Evolutionary conservation across 2,329 filamentous ascomycete species (phyloP).

Genomic region (Hypoxylon sp.): DNA sequence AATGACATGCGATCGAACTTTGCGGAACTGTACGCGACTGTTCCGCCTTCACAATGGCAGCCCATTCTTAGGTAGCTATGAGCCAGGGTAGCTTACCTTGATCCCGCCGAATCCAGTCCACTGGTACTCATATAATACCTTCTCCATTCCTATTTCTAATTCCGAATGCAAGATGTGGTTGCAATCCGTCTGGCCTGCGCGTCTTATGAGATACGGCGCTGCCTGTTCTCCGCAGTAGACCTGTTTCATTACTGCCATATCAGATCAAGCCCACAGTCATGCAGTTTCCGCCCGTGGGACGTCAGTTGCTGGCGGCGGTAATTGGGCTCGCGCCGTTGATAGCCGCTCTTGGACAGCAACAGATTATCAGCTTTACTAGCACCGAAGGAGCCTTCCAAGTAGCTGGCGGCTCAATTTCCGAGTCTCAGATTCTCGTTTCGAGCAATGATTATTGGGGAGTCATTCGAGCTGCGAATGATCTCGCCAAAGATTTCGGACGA

Average conservation of each 20-base stretch:
- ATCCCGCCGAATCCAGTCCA: slow-evolving; percentile 9
- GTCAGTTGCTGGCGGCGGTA: slow-evolving; percentile 25
- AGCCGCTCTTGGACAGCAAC: slow-evolving; percentile 51
- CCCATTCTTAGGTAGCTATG: neutral
- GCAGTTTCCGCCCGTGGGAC: slow-evolving; percentile 11
- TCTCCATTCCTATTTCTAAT: neutral
- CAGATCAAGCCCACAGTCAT: slow-evolving; percentile 9
- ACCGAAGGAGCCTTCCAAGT: slow-evolving; percentile 47
- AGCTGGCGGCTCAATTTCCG: slow-evolving; percentile 48
- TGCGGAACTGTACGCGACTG: slow-evolving; percentile 23
- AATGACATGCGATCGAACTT: slow-evolving; percentile 20
- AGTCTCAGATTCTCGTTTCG: slow-evolving; percentile 66
- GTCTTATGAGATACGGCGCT: neutral
- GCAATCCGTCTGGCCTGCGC: neutral
- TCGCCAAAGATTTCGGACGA: slow-evolving; percentile 78
- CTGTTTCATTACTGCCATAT: neutral
- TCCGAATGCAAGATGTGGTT: slow-evolving; percentile 1
- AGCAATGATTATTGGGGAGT: slow-evolving; percentile 77
- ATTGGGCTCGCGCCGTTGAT: slow-evolving; percentile 29
- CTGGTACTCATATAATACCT: slow-evolving; percentile 28
- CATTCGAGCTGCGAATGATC: slow-evolving; percentile 75
- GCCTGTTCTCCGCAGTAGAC: neutral
- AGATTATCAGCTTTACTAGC: slow-evolving; percentile 50
- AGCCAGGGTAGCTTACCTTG: slow-evolving; percentile 19
- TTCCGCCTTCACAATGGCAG: slow-evolving; percentile 38